Evolutionary conservation across 305 asterid genomes (phyloP).

Genomic region (Solanum hybrid): DNA sequence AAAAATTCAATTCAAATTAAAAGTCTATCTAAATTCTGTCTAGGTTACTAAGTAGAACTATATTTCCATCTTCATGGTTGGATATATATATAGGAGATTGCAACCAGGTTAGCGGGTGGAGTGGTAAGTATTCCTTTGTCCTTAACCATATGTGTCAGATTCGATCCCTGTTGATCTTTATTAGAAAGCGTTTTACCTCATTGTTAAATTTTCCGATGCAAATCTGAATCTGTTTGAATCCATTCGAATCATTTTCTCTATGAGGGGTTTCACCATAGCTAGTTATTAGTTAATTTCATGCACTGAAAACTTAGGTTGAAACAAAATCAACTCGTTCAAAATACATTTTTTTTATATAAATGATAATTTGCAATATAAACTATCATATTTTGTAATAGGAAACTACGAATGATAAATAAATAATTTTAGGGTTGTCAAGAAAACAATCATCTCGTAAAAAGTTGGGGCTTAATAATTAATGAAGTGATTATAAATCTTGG

Average conservation of each 20-base stretch:
- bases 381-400: not conserved
- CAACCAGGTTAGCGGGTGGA: not conserved
- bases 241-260: not conserved
- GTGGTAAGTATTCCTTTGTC: not conserved
- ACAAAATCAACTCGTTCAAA: not conserved
- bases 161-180: not conserved
- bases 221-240: not conserved
- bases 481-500: not conserved
- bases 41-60: not conserved
- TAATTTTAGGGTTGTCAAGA: not conserved
- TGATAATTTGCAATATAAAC: not conserved
- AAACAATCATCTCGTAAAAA: not conserved
- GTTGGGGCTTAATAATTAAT: not conserved
- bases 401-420: not conserved
- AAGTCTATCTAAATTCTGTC: not conserved
- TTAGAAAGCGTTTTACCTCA: not conserved
- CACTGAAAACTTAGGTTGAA: not conserved
- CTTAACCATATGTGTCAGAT: not conserved
- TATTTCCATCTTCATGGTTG: not conserved
- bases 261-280: not conserved
- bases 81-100: not conserved
- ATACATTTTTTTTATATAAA: not conserved
- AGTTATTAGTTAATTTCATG: not conserved
- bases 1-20: not conserved
- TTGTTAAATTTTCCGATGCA: rapidly evolving